A percentile compares a stretch with the other conserved stretches of the same genome.
Evolutionary conservation across 768 basidiomycete genomes (phyloP).

Genomic region (Dictyophora rubrovolvata): DNA sequence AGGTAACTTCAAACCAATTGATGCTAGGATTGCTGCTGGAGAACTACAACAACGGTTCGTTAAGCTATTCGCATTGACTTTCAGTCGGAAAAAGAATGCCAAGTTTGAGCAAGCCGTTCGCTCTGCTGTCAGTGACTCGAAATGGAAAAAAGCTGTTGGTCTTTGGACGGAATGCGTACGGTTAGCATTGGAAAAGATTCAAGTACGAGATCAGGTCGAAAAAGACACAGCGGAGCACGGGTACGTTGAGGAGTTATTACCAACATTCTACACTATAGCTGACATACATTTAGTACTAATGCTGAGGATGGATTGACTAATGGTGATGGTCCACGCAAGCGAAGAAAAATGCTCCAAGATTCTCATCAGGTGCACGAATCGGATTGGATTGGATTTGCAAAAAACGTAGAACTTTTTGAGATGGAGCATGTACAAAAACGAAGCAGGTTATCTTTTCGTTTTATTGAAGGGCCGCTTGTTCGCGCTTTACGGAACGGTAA

Average conservation of each 20-base stretch:
- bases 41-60: constrained; percentile 64
- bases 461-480: constrained; percentile 93
- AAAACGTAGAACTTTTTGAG: constrained; percentile 70
- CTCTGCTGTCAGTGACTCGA: constrained; percentile 71
- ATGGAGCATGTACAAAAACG: constrained; percentile 80
- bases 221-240: not conserved
- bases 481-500: constrained; percentile 80
- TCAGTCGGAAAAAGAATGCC: constrained; percentile 83
- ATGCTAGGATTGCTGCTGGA: constrained; percentile 69
- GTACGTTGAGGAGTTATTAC: not conserved
- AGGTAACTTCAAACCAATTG: constrained; percentile 94
- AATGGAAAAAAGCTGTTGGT: constrained; percentile 75
- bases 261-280: not conserved
- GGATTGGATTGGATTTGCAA: constrained; percentile 60
- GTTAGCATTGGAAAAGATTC: constrained; percentile 58
- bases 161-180: constrained; percentile 74
- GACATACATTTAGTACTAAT: not conserved
- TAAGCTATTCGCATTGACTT: constrained; percentile 74
- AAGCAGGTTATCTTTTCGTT: constrained; percentile 86
- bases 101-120: constrained; percentile 74
- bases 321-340: constrained; percentile 49
- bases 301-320: constrained; percentile 23
- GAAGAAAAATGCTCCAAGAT: constrained; percentile 48
- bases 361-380: constrained; percentile 34
- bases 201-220: constrained; percentile 1